A percentile compares a stretch with the other conserved stretches of the same genome.
phyloP scores from a whole-genome alignment of 768 basidiomycete species.

The Lyophyllum decastes region DNA sequence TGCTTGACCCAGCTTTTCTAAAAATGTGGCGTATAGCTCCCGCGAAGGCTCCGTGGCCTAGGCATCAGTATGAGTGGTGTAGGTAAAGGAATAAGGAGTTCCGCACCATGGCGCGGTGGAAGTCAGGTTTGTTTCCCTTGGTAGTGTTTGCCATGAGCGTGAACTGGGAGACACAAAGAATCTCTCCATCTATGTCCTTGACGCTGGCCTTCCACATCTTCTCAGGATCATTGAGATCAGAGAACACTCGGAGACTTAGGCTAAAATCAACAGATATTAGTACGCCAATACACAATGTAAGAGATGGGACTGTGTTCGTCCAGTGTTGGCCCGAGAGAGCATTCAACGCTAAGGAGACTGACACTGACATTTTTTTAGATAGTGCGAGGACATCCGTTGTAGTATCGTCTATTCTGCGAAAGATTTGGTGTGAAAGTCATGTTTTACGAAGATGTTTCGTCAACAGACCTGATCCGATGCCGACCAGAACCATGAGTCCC shows the following conservation, averaged over 20 bases:
- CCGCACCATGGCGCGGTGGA: slow-evolving; percentile 88
- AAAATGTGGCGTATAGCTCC: slow-evolving; percentile 69
- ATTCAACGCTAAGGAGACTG: neutral
- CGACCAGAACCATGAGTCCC: slow-evolving; percentile 89
- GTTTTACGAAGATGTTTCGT: neutral
- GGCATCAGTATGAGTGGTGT: neutral
- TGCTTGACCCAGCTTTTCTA: slow-evolving; percentile 61
- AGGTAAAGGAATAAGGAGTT: neutral
- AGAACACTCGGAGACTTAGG: slow-evolving; percentile 73
- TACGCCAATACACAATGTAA: neutral
- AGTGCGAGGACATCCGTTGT: slow-evolving; percentile 68
- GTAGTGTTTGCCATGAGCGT: slow-evolving; percentile 84
- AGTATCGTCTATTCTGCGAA: slow-evolving; percentile 71
- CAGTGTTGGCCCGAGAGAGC: neutral
- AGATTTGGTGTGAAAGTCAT: slow-evolving; percentile 4
- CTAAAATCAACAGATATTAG: slow-evolving; percentile 35
- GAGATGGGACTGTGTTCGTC: neutral
- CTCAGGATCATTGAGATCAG: slow-evolving; percentile 50
- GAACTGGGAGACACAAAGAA: slow-evolving; percentile 95
- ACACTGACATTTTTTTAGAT: slow-evolving; percentile 80
- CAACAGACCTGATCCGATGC: slow-evolving; percentile 75
- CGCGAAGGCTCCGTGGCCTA: slow-evolving; percentile 71
- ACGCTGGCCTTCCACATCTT: slow-evolving; percentile 88
- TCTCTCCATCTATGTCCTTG: slow-evolving; percentile 85
- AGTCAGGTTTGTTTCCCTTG: slow-evolving; percentile 91